Base-by-base conservation (phyloP, 2,329 filamentous ascomycete species). In the Scytalidium lignicola region DNA sequence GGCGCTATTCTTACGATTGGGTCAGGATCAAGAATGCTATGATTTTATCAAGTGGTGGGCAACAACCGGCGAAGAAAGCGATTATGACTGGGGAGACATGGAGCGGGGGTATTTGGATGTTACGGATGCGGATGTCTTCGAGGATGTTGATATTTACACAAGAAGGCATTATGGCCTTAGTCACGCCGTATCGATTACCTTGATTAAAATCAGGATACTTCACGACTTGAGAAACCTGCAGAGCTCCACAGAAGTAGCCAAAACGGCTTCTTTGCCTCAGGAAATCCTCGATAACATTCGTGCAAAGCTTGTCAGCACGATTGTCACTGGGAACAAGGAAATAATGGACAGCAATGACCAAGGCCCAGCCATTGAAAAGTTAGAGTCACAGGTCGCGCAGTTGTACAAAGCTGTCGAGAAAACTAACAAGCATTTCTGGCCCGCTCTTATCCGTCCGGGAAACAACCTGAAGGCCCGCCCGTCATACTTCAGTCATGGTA, bases 21-120 rank as follows among this genome's bases (percentile, higher is more conserved):
- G 67, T 18, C 63, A 58, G 40, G 75, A 80, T 49, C 74, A 79
- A 55, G 73, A 70, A 65, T 65, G 62, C 58, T 75, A 74, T 55
- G 69, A 74, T 54, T 75, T 75, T 48, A 28, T 74, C 55, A 76
- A 74, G 59, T 76, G 70, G 73, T 76, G 65, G 64, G 58, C 52
- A 4, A 63, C 58, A 1, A 53, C 52, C 1, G 61, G 51, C 4
- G 28, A 51, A n/a, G 43, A 58, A 2, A 23, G 44, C 8, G 18
- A 63, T 39, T 71, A 72, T 46, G 63, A 73, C 44, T 70, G 59
- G 66, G 56, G 55, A 7, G 59, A 73, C 47, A 57, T 51, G 19
- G 52, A 51, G 2, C 45, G 62, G 15, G 66, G 67, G 12, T 70
- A 60, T 50, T 61, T 73, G 3, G 56, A 74, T 48, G 46, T 69